A percentile compares a stretch with the other conserved stretches of the same genome.
phyloP scores from a whole-genome alignment of 805 yeast genomes.

The Diddensiella caesifluorescens region DNA sequence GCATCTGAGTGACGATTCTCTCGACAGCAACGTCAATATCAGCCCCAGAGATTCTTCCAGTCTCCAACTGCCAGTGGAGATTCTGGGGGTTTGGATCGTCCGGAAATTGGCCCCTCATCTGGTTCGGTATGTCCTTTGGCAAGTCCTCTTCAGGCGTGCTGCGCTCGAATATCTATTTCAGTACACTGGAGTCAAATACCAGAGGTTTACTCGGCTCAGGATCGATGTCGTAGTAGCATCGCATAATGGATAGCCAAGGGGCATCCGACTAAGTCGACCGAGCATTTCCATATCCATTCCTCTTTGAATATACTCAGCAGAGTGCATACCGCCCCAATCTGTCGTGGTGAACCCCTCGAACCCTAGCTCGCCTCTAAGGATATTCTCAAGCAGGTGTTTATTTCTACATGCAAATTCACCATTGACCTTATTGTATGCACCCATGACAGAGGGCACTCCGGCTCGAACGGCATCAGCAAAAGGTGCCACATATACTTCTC shows the following conservation, averaged over 20 bases:
- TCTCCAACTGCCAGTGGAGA: no score
- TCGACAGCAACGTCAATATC: no score
- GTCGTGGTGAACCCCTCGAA: constrained; percentile 60
- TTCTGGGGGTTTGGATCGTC: no score
- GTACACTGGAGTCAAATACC: no score
- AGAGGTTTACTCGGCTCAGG: no score
- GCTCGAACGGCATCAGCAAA: constrained; percentile 57
- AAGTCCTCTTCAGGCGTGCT: no score
- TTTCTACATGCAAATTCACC: constrained; percentile 55
- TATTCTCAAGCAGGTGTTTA: constrained; percentile 45
- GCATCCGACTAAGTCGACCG: background rate
- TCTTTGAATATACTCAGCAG: constrained; percentile 48
- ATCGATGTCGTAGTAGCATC: no score
- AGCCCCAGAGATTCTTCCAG: no score
- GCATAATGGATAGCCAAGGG: background rate
- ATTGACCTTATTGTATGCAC: constrained; percentile 52
- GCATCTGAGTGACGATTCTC: no score
- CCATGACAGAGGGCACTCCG: constrained; percentile 55
- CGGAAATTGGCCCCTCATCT: no score
- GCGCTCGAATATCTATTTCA: no score
- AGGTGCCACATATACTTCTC: constrained; percentile 59
- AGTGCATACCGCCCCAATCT: constrained; percentile 58
- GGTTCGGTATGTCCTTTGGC: no score
- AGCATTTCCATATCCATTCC: constrained; percentile 59
- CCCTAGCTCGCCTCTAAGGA: constrained; percentile 55